Base-by-base conservation (phyloP, 2,329 filamentous ascomycete genomes). In the Penicillium sp. region DNA sequence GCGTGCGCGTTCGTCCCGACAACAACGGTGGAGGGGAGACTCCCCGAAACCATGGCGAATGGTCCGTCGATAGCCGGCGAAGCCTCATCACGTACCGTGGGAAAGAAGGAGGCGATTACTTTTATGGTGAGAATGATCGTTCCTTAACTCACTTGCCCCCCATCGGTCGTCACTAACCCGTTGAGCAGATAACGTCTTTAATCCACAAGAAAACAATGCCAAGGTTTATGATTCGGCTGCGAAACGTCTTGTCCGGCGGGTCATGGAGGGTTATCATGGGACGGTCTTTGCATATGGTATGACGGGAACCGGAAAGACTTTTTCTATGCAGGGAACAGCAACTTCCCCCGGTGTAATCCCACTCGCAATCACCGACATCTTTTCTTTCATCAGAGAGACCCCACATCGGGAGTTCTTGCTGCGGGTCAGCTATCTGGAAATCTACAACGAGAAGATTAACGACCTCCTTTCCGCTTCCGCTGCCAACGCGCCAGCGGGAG, bases 261-360 rank as follows among this genome's bases (percentile, higher is more conserved):
- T 98, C 43, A 98, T 98, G 93, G 93, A 98, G 74, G 93, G 93
- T 37, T 98, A 97, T 67, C 91, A 97, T 64, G 93, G 91, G 52
- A 98, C 93, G 1, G 93, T 98, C 22, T 97, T 98, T 67, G 91
- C 91, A 17, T 98, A 98, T 68, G 93, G 93, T 64, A 97, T 97
- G 90, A 98, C 93, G 4, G 93, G 93, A 54, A 97, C 93, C 0
- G 93, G 93, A 59, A 98, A 98, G 74, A 98, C 93, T 0, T 98
- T 97, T 68, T 97, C 91, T 34, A 98, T 98, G 93, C 93, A 98
- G 74, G 93, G 93, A 60, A 98, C 93, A 10, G 89, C 90, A 40
- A 88, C 87, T 3, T 95, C 89, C 34, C 93, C 93, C 1, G 93
- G 93, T 72, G 93, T 98, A 26, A 98, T 98, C 49, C 93, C 93